Base-by-base conservation (phyloP, 1,284 basidiomycete genomes). In the Ustilago xerochloae region DNA sequence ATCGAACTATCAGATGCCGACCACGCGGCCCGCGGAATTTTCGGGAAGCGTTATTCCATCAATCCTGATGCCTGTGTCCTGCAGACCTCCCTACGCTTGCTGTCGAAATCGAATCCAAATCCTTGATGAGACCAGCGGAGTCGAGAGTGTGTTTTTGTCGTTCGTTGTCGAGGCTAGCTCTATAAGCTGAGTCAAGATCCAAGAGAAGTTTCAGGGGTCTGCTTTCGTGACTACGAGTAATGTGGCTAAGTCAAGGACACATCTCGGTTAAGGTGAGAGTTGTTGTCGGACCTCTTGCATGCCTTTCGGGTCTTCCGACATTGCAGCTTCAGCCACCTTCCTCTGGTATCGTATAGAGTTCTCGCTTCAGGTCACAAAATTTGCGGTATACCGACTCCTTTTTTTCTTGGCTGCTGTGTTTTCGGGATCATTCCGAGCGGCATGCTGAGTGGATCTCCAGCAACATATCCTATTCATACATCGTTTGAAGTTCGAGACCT, bases 381-480 rank as follows among this genome's bases (percentile, higher is more conserved):
- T 18, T n/a, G 46, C 46, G 16, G 16, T 30, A n/a, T 30, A 26
- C 46, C 46, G 29, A 30, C 29, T 32, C 26, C 26, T 6, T 18
- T 12, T 13, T n/a, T 13, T 13, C 12, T 32, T 33, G 26, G 3
- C 16, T 20, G 10, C 10, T 13, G 30, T 26, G 3, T n/a, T 30
- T 55, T 55, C 41, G 53, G 53, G 20, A 45, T 13, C 53, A 55
- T 45, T 46, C 53, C 41, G 53, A 46, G 46, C 18, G 24, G 41
- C 32, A 30, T 46, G 53, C 41, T 30, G 53, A 51, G n/a, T 51
- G 28, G 7, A 33, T 20, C 26, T 22, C 32, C 28, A 32, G 46
- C 28, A 22, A 26, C 13, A 28, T 7, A 16, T 2, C 5, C n/a
- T n/a, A n/a, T n/a, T n/a, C n/a, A n/a, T n/a, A n/a, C n/a, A n/a